Evolutionary conservation across 1,284 basidiomycete genomes (phyloP), one percentile per base, ranked within the genome.

Genomic region (Cryptococcus sp.): DNA sequence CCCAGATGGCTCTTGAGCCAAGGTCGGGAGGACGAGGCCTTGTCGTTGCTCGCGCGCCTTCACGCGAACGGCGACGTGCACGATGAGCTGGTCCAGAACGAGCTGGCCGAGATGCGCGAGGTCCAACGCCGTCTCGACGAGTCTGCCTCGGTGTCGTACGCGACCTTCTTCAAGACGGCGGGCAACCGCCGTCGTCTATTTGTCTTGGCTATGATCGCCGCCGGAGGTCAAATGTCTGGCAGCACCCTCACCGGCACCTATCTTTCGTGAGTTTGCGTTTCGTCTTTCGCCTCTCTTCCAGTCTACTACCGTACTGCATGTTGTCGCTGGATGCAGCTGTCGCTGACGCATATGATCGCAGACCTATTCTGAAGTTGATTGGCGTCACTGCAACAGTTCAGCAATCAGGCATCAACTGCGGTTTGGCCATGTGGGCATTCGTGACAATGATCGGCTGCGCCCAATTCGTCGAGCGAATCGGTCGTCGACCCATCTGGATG

Each of bases 361-460:
- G 47, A 8, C 83, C 84, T 68, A 86, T 90, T 54, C 85, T 91
- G 65, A 80, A 84, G 64, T 81, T 83, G 57, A 86, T 91, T 58
- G 88, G 88, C 53, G 86, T 91, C 68, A 65, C 60, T 5, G 20
- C 53, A 7, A 44, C 61, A 4, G 40, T 48, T 16, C 38, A 61
- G 40, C 52, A 58, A 42, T 50, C 38, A 35, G 53, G 42, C 19
- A 86, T 88, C 79, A 88, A 88, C 72, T 87, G 86, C 70, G 82
- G 86, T 66, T 82, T 91, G 16, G 63, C 67, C 35, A 59, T 71
- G 46, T 71, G 56, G 50, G 71, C 70, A 57, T 63, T 67, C 44
- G 56, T 70, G 27, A 55, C 62, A 5, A 57, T 64, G 10, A 41
- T 65, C 27, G 46, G 52, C 6, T 64, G 58, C 20, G 62, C 62